A percentile compares a stretch with the other conserved stretches of the same genome.
Evolutionary conservation across 2,329 filamentous ascomycete species (phyloP).

Genomic region (Parafenestella ontariensis): DNA sequence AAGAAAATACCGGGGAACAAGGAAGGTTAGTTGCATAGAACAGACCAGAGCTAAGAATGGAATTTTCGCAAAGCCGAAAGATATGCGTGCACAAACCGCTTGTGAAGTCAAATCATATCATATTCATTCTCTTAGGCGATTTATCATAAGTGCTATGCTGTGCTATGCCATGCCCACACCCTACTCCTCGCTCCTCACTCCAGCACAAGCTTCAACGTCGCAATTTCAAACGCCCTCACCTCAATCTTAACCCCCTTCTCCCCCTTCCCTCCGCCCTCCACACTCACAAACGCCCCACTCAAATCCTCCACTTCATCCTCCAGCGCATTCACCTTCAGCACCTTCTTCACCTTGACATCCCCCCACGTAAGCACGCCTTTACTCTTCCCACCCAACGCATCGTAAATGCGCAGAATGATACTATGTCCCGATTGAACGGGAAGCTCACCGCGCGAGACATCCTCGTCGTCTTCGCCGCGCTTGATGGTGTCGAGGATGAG

Average conservation of each 20-base stretch:
- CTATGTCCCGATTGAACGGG: conserved; percentile 73
- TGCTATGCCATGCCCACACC: background rate
- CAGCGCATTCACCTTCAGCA: conserved; percentile 83
- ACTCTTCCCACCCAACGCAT: conserved; percentile 82
- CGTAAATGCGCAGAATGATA: conserved; percentile 85
- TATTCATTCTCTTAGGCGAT: too few relatives aligned
- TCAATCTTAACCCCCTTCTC: conserved; percentile 61
- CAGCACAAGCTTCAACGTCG: conserved; percentile 70
- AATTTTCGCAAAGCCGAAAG: too few relatives aligned
- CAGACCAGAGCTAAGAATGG: too few relatives aligned
- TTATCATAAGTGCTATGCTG: background rate
- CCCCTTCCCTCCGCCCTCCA: conserved; percentile 56
- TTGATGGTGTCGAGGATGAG: conserved; percentile 90
- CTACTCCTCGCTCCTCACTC: conserved; percentile 1
- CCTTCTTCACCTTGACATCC: conserved; percentile 73
- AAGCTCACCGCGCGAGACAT: conserved; percentile 62
- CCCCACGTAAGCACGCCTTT: conserved; percentile 72
- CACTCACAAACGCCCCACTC: conserved; percentile 12
- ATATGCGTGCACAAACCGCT: too few relatives aligned
- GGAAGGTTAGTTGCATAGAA: too few relatives aligned
- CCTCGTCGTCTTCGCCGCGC: conserved; percentile 70
- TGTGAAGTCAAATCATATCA: too few relatives aligned
- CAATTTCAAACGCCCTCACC: conserved; percentile 83
- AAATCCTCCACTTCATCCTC: conserved; percentile 79
- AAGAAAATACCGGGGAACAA: too few relatives aligned